Percentiles rank a stretch among this genome's conserved stretches.
These are phyloP conservation scores for Lycium ferocissimum DNA, from an alignment of 257 asterid genomes.

Conservation along the genomic window DNA sequence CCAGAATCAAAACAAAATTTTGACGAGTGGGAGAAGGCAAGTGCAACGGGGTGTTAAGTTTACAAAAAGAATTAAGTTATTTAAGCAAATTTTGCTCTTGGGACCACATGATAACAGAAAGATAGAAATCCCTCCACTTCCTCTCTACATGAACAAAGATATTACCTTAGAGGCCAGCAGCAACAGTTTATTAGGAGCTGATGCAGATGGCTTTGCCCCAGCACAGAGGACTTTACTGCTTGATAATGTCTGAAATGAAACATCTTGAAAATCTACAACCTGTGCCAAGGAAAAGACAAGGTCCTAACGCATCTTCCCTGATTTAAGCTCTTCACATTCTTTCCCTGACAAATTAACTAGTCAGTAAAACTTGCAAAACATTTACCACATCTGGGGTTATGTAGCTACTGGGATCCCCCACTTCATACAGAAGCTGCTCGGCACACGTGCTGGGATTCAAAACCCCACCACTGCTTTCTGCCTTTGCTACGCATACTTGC, in stretches of 20 bases:
- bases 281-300: conserved; percentile 42
- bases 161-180: conserved; percentile 80
- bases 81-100: neutral
- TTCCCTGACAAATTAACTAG: conserved; percentile 24
- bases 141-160: neutral
- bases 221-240: conserved; percentile 74
- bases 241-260: conserved; percentile 74
- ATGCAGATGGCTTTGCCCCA: conserved; percentile 83
- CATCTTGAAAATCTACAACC: conserved; percentile 81
- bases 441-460: conserved; percentile 80
- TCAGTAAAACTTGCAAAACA: conserved; percentile 28
- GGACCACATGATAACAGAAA: conserved; percentile 22
- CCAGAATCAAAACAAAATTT: neutral
- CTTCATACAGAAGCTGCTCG: conserved; percentile 96
- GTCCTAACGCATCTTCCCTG: conserved; percentile 33
- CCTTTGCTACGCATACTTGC: conserved; percentile 75
- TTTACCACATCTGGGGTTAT: conserved; percentile 94
- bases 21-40: neutral
- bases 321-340: conserved; percentile 25
- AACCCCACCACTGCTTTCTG: conserved; percentile 79
- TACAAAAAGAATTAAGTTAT: neutral
- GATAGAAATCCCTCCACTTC: neutral
- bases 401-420: conserved; percentile 93
- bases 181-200: conserved; percentile 69
- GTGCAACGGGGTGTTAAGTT: neutral